These are phyloP conservation scores for Chaetomium strumarium DNA, from an alignment of 2,329 filamentous ascomycete genomes.

Conservation along the genomic window DNA sequence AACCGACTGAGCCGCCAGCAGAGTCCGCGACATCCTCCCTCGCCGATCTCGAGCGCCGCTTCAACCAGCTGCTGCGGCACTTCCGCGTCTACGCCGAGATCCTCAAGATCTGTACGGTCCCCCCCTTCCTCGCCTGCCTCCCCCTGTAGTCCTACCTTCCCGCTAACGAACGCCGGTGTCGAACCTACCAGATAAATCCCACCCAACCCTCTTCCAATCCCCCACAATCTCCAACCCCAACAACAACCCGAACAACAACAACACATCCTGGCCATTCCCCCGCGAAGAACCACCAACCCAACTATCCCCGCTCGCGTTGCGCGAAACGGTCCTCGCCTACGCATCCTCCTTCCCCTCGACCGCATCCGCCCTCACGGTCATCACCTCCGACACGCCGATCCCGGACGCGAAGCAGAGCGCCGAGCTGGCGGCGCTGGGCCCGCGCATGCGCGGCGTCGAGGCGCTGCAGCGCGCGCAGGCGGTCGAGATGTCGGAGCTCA, in stretches of 20 bases:
- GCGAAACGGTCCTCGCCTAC: slow-evolving; percentile 50
- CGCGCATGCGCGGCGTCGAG: slow-evolving; percentile 57
- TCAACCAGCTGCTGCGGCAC: slow-evolving; percentile 43
- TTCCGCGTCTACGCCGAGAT: slow-evolving; percentile 54
- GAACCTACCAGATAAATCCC: slow-evolving; percentile 41
- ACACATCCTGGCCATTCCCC: slow-evolving; percentile 24
- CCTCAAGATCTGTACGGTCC: slow-evolving; percentile 51
- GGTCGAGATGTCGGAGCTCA: slow-evolving; percentile 57
- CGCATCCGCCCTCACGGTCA: slow-evolving; percentile 52
- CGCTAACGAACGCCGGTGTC: background rate
- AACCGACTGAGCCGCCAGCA: slow-evolving; percentile 30
- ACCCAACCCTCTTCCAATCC: slow-evolving; percentile 51
- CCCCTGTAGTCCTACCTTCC: background rate
- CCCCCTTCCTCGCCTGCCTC: background rate
- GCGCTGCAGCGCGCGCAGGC: slow-evolving; percentile 56
- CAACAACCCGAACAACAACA: background rate
- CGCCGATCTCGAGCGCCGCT: slow-evolving; percentile 48
- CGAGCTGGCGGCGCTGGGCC: slow-evolving; percentile 50
- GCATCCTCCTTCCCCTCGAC: slow-evolving; percentile 51
- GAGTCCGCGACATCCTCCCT: slow-evolving; percentile 41
- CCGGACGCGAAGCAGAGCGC: slow-evolving; percentile 51
- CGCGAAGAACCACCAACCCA: slow-evolving; percentile 37
- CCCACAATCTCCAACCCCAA: slow-evolving; percentile 31
- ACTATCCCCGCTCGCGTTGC: slow-evolving; percentile 46
- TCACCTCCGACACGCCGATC: slow-evolving; percentile 47